phyloP scores from a whole-genome alignment of 306 rosid genomes.

The Gynostemma pentaphyllum region DNA sequence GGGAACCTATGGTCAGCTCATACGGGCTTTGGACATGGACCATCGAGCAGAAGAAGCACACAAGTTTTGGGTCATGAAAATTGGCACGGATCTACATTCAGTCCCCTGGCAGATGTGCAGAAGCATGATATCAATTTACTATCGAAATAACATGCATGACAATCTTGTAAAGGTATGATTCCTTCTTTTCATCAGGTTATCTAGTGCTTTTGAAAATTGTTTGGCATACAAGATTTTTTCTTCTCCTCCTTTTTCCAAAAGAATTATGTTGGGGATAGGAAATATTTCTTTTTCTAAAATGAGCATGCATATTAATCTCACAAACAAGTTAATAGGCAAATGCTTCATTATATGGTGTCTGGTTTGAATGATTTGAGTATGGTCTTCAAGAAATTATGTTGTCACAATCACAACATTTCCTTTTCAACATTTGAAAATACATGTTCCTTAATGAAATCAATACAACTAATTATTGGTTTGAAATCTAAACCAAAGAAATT shows the following conservation, averaged over 20 bases:
- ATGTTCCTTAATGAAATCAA: no score
- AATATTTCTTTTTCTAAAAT: background rate
- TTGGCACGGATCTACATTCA: conserved; percentile 73
- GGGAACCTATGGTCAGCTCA: conserved; percentile 70
- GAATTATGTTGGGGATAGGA: background rate
- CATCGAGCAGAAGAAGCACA: conserved; percentile 82
- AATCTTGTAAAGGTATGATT: conserved; percentile 49
- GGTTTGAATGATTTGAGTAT: no score
- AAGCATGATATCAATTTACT: conserved; percentile 66
- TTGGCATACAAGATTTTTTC: background rate
- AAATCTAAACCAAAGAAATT: no score
- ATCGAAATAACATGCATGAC: conserved; percentile 62
- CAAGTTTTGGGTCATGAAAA: conserved; percentile 67
- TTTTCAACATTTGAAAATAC: no score
- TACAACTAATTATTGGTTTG: no score
- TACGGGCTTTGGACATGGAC: conserved; percentile 84
- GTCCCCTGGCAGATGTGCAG: conserved; percentile 91
- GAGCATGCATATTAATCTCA: no score
- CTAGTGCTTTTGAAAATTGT: conserved; percentile 6
- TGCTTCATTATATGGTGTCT: no score
- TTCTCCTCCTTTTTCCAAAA: background rate
- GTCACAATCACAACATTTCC: no score
- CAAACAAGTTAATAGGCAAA: no score
- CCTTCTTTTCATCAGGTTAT: background rate
- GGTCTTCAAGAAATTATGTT: no score